These are phyloP conservation scores for Diaporthe ampelina DNA, from an alignment of 2,329 filamentous ascomycete genomes.

Conservation along the genomic window DNA sequence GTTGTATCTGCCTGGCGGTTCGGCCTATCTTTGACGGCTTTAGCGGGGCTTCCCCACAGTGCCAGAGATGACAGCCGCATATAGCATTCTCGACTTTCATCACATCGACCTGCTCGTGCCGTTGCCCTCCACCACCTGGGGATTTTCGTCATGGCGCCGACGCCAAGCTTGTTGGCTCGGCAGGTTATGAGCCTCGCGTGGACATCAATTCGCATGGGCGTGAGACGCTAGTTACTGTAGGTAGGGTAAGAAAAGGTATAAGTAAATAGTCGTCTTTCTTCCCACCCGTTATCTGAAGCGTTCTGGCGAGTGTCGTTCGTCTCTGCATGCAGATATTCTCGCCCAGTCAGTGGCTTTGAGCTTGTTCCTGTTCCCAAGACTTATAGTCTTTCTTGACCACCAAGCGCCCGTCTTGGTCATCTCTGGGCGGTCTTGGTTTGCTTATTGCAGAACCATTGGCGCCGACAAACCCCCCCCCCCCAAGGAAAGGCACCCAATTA, in stretches of 20 bases:
- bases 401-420: conserved; percentile 26
- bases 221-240: neutral
- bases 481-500: too few relatives aligned
- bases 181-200: conserved; percentile 3
- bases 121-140: neutral
- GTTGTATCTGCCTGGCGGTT: neutral
- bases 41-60: conserved; percentile 22
- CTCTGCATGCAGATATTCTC: neutral
- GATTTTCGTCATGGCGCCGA: conserved; percentile 12
- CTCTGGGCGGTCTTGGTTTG: conserved; percentile 30
- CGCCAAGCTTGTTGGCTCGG: conserved; percentile 25
- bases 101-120: neutral
- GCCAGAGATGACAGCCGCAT: neutral
- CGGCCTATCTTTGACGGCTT: neutral
- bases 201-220: neutral
- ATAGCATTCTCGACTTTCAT: neutral
- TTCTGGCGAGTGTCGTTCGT: neutral
- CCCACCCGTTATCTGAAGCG: neutral
- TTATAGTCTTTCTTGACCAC: conserved; percentile 1
- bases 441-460: neutral
- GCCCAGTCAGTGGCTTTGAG: conserved; percentile 18
- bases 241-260: conserved; percentile 18
- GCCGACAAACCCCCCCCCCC: too few relatives aligned
- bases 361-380: conserved; percentile 10
- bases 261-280: conserved; percentile 19